A percentile compares a stretch with the other conserved stretches of the same genome.
phyloP scores from a whole-genome alignment of 257 asterid genomes.

The Lycium ferocissimum region DNA sequence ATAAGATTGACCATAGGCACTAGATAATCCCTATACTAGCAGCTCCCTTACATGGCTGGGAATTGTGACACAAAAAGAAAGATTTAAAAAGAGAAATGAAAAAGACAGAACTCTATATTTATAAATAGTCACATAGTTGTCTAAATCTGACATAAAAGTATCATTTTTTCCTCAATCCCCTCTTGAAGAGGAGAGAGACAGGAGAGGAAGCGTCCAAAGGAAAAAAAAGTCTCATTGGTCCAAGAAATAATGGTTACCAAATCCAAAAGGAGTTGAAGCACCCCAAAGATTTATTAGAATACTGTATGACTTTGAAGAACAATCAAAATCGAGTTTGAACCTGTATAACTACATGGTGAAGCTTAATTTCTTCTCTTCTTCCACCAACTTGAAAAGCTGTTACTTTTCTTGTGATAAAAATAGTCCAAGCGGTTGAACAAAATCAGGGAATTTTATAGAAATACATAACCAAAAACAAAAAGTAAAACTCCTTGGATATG shows the following conservation, averaged over 20 bases:
- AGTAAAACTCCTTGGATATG: conserved; percentile 22
- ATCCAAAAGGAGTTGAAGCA: not conserved
- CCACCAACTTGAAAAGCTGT: not conserved
- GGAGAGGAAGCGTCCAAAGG: not conserved
- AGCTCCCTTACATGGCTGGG: not conserved
- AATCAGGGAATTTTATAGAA: not conserved
- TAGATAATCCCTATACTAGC: not conserved
- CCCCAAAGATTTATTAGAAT: not conserved
- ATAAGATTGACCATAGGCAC: not conserved
- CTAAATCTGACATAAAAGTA: not conserved
- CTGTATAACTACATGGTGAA: not conserved
- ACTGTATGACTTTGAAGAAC: not conserved
- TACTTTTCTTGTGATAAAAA: conserved; percentile 29
- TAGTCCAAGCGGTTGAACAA: conserved; percentile 18
- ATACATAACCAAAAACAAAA: not conserved
- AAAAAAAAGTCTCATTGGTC: not conserved
- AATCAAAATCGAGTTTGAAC: not conserved
- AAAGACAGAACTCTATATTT: conserved; percentile 6
- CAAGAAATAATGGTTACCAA: not conserved
- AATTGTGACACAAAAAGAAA: not conserved
- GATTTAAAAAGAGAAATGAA: not conserved
- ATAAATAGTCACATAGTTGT: not conserved
- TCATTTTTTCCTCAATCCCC: not conserved
- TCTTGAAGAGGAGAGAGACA: not conserved
- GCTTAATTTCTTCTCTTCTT: conserved; percentile 25